phyloP scores from a whole-genome alignment of 352 stramenopile genomes.

The Aphanomyces euteiches region DNA sequence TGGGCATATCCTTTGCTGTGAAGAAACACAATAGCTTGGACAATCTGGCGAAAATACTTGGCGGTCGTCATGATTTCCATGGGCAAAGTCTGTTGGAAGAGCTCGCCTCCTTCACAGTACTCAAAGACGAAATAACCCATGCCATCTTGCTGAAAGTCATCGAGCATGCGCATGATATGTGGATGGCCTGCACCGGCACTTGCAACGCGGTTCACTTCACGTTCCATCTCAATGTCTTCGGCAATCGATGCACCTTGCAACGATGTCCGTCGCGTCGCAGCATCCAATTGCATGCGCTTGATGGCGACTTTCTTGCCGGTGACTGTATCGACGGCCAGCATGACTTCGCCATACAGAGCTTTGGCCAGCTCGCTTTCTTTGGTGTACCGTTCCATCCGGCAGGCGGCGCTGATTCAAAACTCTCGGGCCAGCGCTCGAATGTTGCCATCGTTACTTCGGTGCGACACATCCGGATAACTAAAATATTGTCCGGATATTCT shows the following conservation, averaged over 20 bases:
- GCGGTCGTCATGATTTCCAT: not conserved
- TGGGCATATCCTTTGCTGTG: conserved; percentile 84
- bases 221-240: conserved; percentile 26
- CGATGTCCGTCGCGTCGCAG: conserved; percentile 16
- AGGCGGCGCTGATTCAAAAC: no score
- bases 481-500: no score
- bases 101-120: conserved; percentile 33
- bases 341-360: conserved; percentile 30
- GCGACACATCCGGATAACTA: not conserved
- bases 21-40: conserved; percentile 41
- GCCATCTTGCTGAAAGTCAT: conserved; percentile 32
- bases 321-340: conserved; percentile 15
- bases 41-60: conserved; percentile 25
- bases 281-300: conserved; percentile 28
- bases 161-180: conserved; percentile 26
- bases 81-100: conserved; percentile 28
- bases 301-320: conserved; percentile 22
- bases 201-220: conserved; percentile 18
- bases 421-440: not conserved
- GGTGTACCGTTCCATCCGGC: conserved; percentile 16
- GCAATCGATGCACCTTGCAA: conserved; percentile 26
- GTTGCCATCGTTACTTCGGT: conserved; percentile 1
- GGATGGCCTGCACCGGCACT: not conserved
- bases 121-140: conserved; percentile 34
- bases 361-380: conserved; percentile 19